Base-by-base conservation (phyloP, 768 basidiomycete species). In the Scleroderma citrinum region DNA sequence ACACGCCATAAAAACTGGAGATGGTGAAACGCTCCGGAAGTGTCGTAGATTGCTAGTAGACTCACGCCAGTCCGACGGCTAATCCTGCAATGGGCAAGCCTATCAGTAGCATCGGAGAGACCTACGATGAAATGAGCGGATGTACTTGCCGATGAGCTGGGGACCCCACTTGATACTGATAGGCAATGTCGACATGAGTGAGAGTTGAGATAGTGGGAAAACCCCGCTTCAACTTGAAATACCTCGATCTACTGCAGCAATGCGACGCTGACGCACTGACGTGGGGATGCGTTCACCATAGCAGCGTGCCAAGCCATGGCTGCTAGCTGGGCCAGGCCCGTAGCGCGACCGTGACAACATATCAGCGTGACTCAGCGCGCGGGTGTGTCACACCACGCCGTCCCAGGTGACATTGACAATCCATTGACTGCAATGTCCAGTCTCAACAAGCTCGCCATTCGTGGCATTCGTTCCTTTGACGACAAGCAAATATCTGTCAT, bases 381-480 rank as follows among this genome's bases (percentile, higher is more conserved):
- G 5, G 8, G 26, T 8, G 26, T 29, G 26, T 5, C 26, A 29
- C 26, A 8, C 26, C n/a, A n/a, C n/a, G n/a, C n/a, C n/a, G n/a
- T n/a, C n/a, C 26, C 26, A 4, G 4, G 26, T 29, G 26, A 4
- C 26, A 29, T 8, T 29, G 26, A 29, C 26, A n/a, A n/a, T n/a
- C n/a, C n/a, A n/a, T n/a, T n/a, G 26, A 14, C 8, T 5, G n/a
- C 14, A 23, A 88, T 89, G 92, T 86, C 92, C 20, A 77, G 76
- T 46, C 75, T 97, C 40, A 86, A 93, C 76, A 95, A 94, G 68
- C 83, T 97, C 37, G 93, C 92, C 13, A 93, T 97, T 51, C 80
- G 93, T 31, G 89, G 89, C 17, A 97, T 96, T 55, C 86, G 94
- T 4, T 92, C 91, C 0, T 98, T 98, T 62, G 95, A 97, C 73